Evolutionary conservation across 768 basidiomycete genomes (phyloP), one percentile per base, ranked within the genome.

Genomic region (Agrocybe praecox): DNA sequence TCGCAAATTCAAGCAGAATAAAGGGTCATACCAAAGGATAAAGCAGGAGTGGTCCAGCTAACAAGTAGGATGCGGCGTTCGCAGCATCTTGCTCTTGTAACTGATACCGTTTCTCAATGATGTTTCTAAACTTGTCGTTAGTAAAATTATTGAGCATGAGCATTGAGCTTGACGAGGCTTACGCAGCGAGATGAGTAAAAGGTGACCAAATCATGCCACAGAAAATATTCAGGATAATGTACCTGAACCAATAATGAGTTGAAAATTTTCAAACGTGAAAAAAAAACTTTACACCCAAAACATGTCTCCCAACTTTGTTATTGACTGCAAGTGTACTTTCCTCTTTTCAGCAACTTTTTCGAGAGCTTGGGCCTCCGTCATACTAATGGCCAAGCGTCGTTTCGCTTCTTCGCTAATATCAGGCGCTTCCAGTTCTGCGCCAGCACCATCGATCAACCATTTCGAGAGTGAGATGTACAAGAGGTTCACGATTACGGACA

Each of bases 201-300:
- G 90, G 91, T 2, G 83, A 74, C 90, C 90, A 92, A 33, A 91
- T 83, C 57, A 84, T 76, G 17, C 90, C 90, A 57, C 88, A 93
- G 15, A 92, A 72, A 12, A 92, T 68, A 59, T 92, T 92, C n/a
- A 90, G 64, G 2, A 80, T 85, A 55, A 92, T 84, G 67, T 92
- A 92, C 15, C 88, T 89, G 60, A 7, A 52, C 6, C 26, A 18
- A 62, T 57, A 55, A 34, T 43, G 10, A 43, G 40, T 18, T 22
- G 12, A 15, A 43, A 22, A 11, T 55, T 45, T 36, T 3, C 11
- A 21, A 24, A 42, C 32, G 21, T 45, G 11, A 33, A 23, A 22
- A 14, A 6, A 11, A 53, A 26, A 23, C 71, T 85, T 73, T 69
- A 89, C 85, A 84, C 85, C 89, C 89, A 91, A 60, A 91, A 90